Evolutionary conservation across 2,329 filamentous ascomycete genomes (phyloP).

Genomic region (Amesomyces nigricolor): DNA sequence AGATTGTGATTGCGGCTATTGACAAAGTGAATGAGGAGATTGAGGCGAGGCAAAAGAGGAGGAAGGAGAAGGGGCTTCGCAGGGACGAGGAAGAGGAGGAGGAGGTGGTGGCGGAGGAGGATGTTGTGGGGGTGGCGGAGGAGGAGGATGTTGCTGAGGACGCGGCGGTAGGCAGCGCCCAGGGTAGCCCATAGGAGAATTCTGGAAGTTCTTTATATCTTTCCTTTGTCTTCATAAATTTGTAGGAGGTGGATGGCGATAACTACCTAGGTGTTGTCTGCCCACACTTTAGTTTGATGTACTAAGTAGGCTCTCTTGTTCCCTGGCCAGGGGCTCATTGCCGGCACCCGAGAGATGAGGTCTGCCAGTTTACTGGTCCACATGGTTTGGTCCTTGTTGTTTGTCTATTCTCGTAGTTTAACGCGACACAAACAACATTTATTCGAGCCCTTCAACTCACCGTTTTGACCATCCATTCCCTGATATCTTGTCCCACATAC

Average conservation of each 20-base stretch:
- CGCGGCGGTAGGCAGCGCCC: not conserved
- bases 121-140: no score
- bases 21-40: not conserved
- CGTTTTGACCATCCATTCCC: not conserved
- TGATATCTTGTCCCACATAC: not conserved
- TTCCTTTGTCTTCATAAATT: no score
- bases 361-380: conserved; percentile 1
- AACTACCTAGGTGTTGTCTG: not conserved
- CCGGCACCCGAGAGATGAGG: conserved; percentile 20
- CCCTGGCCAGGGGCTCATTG: conserved; percentile 15
- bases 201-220: no score
- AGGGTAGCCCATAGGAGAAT: not conserved
- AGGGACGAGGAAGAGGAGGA: not conserved
- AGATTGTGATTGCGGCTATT: not conserved
- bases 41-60: not conserved
- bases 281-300: no score
- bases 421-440: not conserved
- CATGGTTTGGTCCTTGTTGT: conserved; percentile 2
- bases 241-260: no score
- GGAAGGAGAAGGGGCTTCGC: not conserved
- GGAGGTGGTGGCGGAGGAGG: not conserved
- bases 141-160: not conserved
- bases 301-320: not conserved
- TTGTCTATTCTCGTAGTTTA: not conserved
- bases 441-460: not conserved